Base-by-base conservation (phyloP, 345 rosid species). In the Viola odorata region DNA sequence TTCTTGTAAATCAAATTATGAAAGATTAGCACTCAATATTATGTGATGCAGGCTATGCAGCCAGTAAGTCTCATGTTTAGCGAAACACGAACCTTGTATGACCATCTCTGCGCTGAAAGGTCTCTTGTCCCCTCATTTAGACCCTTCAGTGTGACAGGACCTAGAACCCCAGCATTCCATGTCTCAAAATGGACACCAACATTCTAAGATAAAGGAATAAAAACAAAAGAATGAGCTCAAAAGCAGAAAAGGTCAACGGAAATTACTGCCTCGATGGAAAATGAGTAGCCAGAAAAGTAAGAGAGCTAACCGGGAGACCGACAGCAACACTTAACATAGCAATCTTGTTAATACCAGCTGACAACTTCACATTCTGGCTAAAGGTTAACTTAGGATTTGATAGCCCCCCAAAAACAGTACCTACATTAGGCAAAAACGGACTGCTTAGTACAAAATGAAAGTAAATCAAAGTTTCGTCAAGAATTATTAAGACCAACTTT, bases 251-350 rank as follows among this genome's bases (percentile, higher is more conserved):
- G 10, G n/a, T 47, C 32, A 15, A 4, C 4, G 2, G 23, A 42
- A 15, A 3, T 32, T 4, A 47, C 4, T 7, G 6, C 58, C n/a
- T 53, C 0, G 41, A 1, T 12, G 37, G 14, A 8, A 36, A 5
- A 9, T 12, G 16, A 32, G 6, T 23, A 8, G 3, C 2, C 5
- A 13, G 10, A 50, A 3, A 64, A 12, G 12, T 12, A 12, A 61
- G 58, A 62, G n/a, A 3, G 58, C 74, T 57, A 37, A 77, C 81
- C 65, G 60, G 75, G 5, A 78, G 69, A 14, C 82, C 82, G 10
- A 78, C 72, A 13, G 79, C 73, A 41, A 68, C 79, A 17, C 82
- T 78, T 15, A 78, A 69, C 37, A 78, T 52, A 12, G 82, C 65
- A 42, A 78, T 68, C 40, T 60, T 69, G 71, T 78, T 78, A 44